phyloP scores from a whole-genome alignment of 2,329 filamentous ascomycete species.

The Lecanosticta acicola region DNA sequence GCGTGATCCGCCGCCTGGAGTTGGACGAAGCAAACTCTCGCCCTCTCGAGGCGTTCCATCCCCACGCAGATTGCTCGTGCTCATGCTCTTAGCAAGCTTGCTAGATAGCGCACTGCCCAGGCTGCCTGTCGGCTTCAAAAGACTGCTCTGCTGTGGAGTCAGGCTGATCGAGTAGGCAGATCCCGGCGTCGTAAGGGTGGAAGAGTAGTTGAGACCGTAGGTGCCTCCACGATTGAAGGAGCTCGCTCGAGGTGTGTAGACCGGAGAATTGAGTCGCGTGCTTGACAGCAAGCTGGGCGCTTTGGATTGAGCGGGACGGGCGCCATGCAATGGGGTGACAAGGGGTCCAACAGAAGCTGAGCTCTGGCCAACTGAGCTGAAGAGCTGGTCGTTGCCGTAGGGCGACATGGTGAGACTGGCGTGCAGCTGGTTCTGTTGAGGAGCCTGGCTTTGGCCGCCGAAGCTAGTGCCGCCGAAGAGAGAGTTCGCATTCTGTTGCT shows the following conservation, averaged over 20 bases:
- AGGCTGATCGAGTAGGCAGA: constrained; percentile 49
- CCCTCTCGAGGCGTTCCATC: constrained; percentile 66
- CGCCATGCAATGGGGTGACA: constrained; percentile 77
- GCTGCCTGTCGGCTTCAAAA: constrained; percentile 56
- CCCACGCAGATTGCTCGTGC: constrained; percentile 76
- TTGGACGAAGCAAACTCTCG: constrained; percentile 79
- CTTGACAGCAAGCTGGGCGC: constrained; percentile 27
- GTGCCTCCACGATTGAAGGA: constrained; percentile 41
- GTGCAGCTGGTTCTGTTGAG: constrained; percentile 53
- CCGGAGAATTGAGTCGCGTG: constrained; percentile 59
- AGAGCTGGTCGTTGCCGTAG: constrained; percentile 83
- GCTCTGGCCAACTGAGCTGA: constrained; percentile 64
- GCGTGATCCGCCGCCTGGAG: constrained; percentile 49
- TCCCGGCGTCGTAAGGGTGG: constrained; percentile 77
- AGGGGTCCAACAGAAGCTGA: constrained; percentile 75
- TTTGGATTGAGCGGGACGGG: constrained; percentile 36
- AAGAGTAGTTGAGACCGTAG: constrained; percentile 82
- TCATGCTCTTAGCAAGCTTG: constrained; percentile 75
- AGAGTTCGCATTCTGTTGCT: constrained; percentile 41
- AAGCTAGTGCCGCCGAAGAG: constrained; percentile 48
- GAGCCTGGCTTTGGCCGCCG: constrained; percentile 38
- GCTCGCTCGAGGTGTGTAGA: constrained; percentile 60
- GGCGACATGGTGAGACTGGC: constrained; percentile 69
- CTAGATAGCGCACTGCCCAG: constrained; percentile 53
- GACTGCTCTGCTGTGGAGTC: constrained; percentile 61